A percentile compares a stretch with the other conserved stretches of the same genome.
Conservation (phyloP, 208 protist genomes). For the Strigomonas galati region DNA sequence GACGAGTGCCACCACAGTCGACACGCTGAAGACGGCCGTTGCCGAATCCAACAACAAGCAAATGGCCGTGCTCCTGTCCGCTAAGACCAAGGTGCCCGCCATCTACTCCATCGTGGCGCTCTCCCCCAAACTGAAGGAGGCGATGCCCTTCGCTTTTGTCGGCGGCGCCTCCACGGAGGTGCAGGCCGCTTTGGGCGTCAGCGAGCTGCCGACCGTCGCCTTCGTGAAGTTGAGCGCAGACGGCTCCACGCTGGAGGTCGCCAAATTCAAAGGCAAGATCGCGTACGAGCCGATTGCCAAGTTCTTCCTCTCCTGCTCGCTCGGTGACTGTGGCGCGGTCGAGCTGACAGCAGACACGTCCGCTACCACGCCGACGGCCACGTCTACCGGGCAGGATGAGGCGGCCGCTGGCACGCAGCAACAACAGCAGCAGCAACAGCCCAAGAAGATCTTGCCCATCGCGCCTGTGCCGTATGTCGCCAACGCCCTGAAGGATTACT, state of each 20-base stretch:
- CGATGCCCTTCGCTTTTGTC: conserved; percentile 74
- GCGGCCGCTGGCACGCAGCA: conserved; percentile 10
- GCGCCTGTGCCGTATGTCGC: conserved; percentile 21
- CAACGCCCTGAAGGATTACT: conserved; percentile 37
- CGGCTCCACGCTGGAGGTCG: conserved; percentile 27
- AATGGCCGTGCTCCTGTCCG: conserved; percentile 71
- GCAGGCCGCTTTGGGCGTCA: conserved; percentile 41
- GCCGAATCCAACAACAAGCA: conserved; percentile 29
- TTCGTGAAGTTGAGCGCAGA: conserved; percentile 23
- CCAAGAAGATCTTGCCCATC: conserved; percentile 23
- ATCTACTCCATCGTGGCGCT: conserved; percentile 74
- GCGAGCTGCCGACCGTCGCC: conserved; percentile 47
- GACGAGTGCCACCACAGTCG: conserved; percentile 22
- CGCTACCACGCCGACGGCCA: not conserved
- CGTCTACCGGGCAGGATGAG: not conserved
- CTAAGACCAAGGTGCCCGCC: conserved; percentile 71
- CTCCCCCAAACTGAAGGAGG: conserved; percentile 55
- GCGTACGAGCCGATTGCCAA: conserved; percentile 69
- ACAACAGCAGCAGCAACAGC: not conserved
- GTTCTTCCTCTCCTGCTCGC: conserved; percentile 47
- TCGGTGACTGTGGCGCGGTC: conserved; percentile 2
- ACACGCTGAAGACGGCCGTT: conserved; percentile 27
- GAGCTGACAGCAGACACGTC: not conserved
- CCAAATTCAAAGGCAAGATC: conserved; percentile 42
- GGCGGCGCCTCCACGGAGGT: conserved; percentile 22